These are phyloP conservation scores for Sporisorium sorghi DNA, from an alignment of 1,284 basidiomycete species.

Conservation along the genomic window DNA sequence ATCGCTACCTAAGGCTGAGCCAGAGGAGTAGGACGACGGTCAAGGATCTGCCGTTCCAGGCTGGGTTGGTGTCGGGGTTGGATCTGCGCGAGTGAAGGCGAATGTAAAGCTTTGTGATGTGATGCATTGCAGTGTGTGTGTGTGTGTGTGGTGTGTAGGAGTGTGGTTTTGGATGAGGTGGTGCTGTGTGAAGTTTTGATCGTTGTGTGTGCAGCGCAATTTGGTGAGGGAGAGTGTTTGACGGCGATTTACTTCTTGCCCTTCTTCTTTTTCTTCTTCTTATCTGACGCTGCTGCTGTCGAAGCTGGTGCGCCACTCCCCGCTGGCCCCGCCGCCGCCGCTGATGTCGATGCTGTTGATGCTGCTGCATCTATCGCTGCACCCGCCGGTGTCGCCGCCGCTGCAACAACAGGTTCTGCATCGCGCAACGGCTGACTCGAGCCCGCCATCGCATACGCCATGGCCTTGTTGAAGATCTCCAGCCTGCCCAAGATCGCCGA, in stretches of 20 bases:
- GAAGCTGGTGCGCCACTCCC: constrained; percentile 1
- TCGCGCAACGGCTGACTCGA: constrained; percentile 26
- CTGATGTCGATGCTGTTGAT: constrained; percentile 2
- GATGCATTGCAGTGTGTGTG: neutral
- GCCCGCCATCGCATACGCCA: constrained; percentile 81
- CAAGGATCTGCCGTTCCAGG: constrained; percentile 58
- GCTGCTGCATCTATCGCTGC: neutral
- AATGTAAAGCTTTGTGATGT: neutral
- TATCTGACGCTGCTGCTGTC: constrained; percentile 29
- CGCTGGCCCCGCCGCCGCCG: neutral
- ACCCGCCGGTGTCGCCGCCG: neutral
- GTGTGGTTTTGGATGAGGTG: neutral
- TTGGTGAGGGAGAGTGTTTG: too few species aligned
- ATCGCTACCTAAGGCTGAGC: constrained; percentile 50
- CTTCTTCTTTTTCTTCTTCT: constrained; percentile 56
- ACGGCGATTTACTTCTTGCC: constrained; percentile 52
- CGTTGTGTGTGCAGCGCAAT: too few species aligned
- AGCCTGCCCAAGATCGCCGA: constrained; percentile 94
- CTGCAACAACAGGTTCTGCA: constrained; percentile 28
- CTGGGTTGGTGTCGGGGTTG: constrained; percentile 46
- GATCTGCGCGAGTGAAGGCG: constrained; percentile 29
- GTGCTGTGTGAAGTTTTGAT: too few species aligned
- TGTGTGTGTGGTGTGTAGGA: neutral
- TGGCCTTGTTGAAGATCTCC: constrained; percentile 84
- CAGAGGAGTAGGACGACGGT: constrained; percentile 50